Percentiles rank a stretch among this genome's conserved stretches.
Conservation (phyloP, 208 protist species). For the Acanthamoeba royreba region DNA sequence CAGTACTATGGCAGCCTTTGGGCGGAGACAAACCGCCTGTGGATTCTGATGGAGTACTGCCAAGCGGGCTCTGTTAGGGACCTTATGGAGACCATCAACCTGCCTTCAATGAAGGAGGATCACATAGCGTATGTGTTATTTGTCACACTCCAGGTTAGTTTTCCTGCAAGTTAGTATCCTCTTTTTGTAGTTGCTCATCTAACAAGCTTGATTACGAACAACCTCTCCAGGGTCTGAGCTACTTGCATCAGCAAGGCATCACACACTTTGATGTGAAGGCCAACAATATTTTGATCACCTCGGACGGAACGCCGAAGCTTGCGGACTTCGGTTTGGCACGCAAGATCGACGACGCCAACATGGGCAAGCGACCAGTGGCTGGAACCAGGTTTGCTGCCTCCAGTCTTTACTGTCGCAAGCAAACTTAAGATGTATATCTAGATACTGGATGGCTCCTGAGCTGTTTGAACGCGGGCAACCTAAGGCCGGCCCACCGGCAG, state of each 20-base stretch:
- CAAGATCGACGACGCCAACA: slow-evolving; percentile 10
- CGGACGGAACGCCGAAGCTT: background rate
- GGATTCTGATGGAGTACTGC: slow-evolving; percentile 53
- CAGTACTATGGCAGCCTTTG: slow-evolving; percentile 48
- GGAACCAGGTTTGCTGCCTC: background rate
- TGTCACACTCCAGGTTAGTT: background rate
- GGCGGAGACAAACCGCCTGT: background rate
- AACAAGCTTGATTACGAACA: background rate
- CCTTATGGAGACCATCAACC: slow-evolving; percentile 41
- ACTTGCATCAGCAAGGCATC: slow-evolving; percentile 40
- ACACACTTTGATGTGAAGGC: slow-evolving; percentile 50
- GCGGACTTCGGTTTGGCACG: slow-evolving; percentile 40
- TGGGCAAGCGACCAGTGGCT: background rate
- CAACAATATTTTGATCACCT: slow-evolving; percentile 42
- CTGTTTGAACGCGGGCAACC: slow-evolving; percentile 38
- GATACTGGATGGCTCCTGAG: slow-evolving; percentile 51
- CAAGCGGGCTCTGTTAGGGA: slow-evolving; percentile 19
- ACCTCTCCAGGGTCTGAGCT: background rate
- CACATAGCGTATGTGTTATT: slow-evolving; percentile 20
- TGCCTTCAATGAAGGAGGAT: slow-evolving; percentile 46
- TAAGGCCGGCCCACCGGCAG: background rate
- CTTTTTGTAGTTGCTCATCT: background rate
- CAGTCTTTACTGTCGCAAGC: background rate
- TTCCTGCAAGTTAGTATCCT: background rate
- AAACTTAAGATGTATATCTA: background rate